Base-by-base conservation (phyloP, 2,329 filamentous ascomycete genomes). In the Pseudonectria buxi region DNA sequence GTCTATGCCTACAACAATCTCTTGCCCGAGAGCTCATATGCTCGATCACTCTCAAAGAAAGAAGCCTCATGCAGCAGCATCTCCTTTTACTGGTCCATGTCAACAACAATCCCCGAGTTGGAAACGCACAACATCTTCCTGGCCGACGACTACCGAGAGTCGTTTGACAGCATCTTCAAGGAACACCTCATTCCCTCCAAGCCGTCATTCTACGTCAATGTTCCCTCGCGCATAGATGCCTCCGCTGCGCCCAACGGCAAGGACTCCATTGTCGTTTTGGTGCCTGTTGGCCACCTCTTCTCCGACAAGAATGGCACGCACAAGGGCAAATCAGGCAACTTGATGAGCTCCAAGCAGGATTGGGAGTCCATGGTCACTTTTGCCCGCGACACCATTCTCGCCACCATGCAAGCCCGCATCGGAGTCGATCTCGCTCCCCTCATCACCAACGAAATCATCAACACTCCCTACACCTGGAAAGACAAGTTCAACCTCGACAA, bases 171-270 rank as follows among this genome's bases (percentile, higher is more conserved):
- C 39, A 87, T 87, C 40, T 87, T 88, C 68, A 76, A 82, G 45
- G 64, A 74, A 22, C 78, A 86, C 40, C 61, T 70, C 3, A 75
- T 87, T 7, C 83, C 83, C 2, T 57, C 69, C 2, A 69, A 86
- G 39, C 83, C 83, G 0, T 81, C 75, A 37, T 88, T 87, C 64
- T 87, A 87, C 58, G 74, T 87, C 58, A 86, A 87, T 53, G 81
- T 87, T 0, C 83, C 83, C 1, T 81, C 74, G 30, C 71, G 82
- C 10, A 70, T 86, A 7, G 83, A 87, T 45, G 64, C 76, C 0
- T 71, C 71, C 0, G 83, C 83, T 1, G 81, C 83, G 0, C 83
- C 83, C 0, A 56, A 67, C 3, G 77, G 72, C 2, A 73, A 72
- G 46, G 83, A 88, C 50, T 67, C 73, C 2, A 59, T 87, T 30